These are phyloP conservation scores for Mallotus nudiflorus DNA, from an alignment of 345 rosid species.

Conservation along the genomic window DNA sequence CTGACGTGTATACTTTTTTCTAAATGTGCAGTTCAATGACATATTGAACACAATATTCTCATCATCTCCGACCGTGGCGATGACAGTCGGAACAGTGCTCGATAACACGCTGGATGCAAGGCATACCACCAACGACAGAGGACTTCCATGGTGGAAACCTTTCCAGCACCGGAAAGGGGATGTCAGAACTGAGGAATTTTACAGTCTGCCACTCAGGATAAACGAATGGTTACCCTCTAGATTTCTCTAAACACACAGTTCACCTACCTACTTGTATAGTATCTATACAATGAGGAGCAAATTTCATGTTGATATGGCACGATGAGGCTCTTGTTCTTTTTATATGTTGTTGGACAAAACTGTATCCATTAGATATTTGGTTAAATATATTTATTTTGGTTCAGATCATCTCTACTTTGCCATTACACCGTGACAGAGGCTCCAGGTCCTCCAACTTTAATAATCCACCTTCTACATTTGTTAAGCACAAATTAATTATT, in stretches of 20 bases:
- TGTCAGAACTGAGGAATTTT: conserved; percentile 68
- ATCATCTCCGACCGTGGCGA: conserved; percentile 78
- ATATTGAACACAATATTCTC: conserved; percentile 85
- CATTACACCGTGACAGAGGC: no score
- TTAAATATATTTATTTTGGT: neutral
- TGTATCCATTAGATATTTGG: neutral
- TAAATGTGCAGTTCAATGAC: conserved; percentile 70
- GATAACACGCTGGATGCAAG: conserved; percentile 77
- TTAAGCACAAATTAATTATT: no score
- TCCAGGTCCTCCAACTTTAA: no score
- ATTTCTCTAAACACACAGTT: conserved; percentile 39
- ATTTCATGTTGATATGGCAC: conserved; percentile 10
- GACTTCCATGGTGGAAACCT: conserved; percentile 86
- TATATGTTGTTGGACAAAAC: conserved; percentile 16
- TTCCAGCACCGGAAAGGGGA: conserved; percentile 79
- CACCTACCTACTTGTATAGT: conserved; percentile 9
- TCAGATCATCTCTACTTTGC: no score
- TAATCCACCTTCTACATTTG: no score
- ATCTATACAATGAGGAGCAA: neutral
- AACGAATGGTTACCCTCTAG: conserved; percentile 58
- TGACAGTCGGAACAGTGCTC: conserved; percentile 58
- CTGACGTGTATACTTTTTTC: neutral
- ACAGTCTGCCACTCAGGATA: conserved; percentile 61
- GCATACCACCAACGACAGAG: conserved; percentile 49
- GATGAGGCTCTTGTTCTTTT: conserved; percentile 24